A percentile compares a stretch with the other conserved stretches of the same genome.
Conservation (phyloP, 345 rosid genomes). For the Citrus hindsii region DNA sequence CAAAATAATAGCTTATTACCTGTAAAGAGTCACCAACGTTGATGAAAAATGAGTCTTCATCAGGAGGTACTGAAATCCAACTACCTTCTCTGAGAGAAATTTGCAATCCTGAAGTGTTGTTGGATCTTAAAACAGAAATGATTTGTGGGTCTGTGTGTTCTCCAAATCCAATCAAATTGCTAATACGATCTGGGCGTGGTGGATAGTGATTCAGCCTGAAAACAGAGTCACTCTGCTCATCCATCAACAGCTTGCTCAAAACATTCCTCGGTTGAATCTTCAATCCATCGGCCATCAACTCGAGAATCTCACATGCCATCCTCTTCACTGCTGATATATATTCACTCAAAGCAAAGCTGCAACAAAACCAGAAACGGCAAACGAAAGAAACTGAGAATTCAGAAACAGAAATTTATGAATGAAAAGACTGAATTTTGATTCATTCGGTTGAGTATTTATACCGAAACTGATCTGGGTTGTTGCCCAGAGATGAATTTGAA, state of each 20-base stretch:
- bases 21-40: conserved; percentile 85
- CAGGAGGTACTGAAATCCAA: conserved; percentile 83
- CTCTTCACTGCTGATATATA: conserved; percentile 56
- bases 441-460: conserved; percentile 5
- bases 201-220: conserved; percentile 83
- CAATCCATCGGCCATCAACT: conserved; percentile 73
- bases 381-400: neutral
- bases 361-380: neutral
- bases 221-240: conserved; percentile 61
- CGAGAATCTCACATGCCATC: conserved; percentile 67
- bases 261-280: conserved; percentile 49
- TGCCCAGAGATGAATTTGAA: conserved; percentile 22
- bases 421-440: neutral
- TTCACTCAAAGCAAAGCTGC: conserved; percentile 56
- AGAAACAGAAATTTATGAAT: neutral
- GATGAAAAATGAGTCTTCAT: conserved; percentile 68
- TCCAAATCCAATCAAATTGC: conserved; percentile 63
- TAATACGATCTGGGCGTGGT: conserved; percentile 36
- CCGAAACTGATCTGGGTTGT: conserved; percentile 49
- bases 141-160: conserved; percentile 96
- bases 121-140: conserved; percentile 74
- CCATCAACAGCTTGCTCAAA: conserved; percentile 66
- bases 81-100: conserved; percentile 55
- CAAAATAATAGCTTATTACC: conserved; percentile 28
- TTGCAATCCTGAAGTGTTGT: conserved; percentile 83